Percentiles rank a stretch among this genome's conserved stretches.
Conservation (phyloP, 768 basidiomycete species). For the Panaeolus cyanescens region DNA sequence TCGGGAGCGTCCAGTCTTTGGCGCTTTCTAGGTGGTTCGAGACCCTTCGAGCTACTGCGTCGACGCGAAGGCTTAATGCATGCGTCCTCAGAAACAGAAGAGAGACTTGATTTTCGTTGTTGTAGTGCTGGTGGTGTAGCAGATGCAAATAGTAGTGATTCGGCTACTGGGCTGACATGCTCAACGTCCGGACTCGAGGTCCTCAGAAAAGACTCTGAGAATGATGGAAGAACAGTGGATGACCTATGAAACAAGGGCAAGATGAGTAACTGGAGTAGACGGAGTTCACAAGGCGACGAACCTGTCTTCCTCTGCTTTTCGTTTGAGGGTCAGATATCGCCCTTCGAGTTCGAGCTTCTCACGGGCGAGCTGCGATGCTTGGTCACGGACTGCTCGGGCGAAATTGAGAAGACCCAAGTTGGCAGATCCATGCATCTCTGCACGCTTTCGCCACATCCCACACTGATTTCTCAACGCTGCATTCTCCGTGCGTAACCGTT, state of each 20-base stretch:
- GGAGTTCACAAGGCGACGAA: background rate
- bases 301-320: constrained; percentile 29
- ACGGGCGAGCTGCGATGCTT: constrained; percentile 37
- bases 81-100: background rate
- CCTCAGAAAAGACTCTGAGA: background rate
- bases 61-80: background rate
- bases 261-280: constrained; percentile 5
- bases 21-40: constrained; percentile 1
- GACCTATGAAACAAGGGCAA: background rate
- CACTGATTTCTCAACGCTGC: constrained; percentile 42
- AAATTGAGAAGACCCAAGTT: constrained; percentile 48
- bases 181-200: background rate
- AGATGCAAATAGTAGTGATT: background rate
- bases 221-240: background rate
- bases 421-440: constrained; percentile 50
- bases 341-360: constrained; percentile 38
- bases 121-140: background rate
- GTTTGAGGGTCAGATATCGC: constrained; percentile 25
- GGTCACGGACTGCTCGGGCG: constrained; percentile 41
- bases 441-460: constrained; percentile 48
- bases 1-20: background rate
- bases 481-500: constrained; percentile 46
- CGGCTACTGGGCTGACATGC: background rate
- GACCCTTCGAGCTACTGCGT: background rate
- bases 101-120: background rate